Evolutionary conservation across 495 filamentous ascomycete species (phyloP).

Genomic region (Lepraria neglecta): DNA sequence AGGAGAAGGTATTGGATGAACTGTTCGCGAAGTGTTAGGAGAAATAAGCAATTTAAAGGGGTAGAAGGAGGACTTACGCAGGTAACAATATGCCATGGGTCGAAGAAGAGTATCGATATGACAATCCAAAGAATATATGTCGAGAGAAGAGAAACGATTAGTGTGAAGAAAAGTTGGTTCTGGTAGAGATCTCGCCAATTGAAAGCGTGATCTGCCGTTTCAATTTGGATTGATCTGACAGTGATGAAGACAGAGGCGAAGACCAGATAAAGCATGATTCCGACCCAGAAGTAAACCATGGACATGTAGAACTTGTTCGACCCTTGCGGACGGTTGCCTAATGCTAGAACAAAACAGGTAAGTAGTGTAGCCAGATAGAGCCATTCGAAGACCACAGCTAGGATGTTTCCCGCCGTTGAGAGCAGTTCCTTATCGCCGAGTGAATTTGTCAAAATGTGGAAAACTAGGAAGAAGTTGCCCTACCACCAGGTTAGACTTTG

Average conservation of each 20-base stretch:
- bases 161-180: constrained; percentile 84
- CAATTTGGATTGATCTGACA: constrained; percentile 68
- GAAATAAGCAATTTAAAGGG: constrained; percentile 13
- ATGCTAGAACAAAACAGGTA: constrained; percentile 88
- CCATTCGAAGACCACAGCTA: constrained; percentile 93
- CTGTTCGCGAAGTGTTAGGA: constrained; percentile 30
- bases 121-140: constrained; percentile 94
- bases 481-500: constrained; percentile 25
- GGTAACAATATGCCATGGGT: constrained; percentile 99
- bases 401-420: constrained; percentile 64
- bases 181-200: constrained; percentile 64
- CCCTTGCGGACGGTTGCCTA: constrained; percentile 94
- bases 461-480: constrained; percentile 99
- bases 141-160: constrained; percentile 83
- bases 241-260: constrained; percentile 96
- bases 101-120: constrained; percentile 89
- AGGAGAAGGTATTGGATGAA: constrained; percentile 96
- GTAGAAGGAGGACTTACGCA: constrained; percentile 41
- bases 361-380: constrained; percentile 86
- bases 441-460: constrained; percentile 89
- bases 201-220: constrained; percentile 55
- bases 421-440: constrained; percentile 62
- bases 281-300: constrained; percentile 94
- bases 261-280: constrained; percentile 91
- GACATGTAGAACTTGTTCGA: constrained; percentile 90